Percentiles rank a stretch among this genome's conserved stretches.
These are phyloP conservation scores for Phycomyces nitens DNA, from an alignment of 192 early-diverging fungal species.

Conservation along the genomic window DNA sequence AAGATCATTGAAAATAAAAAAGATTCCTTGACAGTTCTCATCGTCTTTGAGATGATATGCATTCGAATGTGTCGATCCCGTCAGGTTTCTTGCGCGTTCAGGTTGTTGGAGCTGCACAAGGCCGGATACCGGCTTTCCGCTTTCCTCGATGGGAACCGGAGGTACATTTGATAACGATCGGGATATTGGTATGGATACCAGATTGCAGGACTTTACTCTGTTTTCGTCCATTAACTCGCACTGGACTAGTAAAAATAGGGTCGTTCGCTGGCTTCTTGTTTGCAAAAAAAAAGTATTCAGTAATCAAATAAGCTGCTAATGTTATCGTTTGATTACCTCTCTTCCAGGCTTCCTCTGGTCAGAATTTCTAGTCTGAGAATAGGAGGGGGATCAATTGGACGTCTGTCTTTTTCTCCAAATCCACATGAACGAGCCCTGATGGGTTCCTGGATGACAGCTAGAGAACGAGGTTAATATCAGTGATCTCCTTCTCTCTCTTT, in stretches of 20 bases:
- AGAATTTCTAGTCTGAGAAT: slow-evolving; percentile 63
- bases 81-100: slow-evolving; percentile 50
- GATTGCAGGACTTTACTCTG: slow-evolving; percentile 44
- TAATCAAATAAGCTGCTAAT: too few relatives aligned
- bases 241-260: slow-evolving; percentile 54
- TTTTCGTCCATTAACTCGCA: slow-evolving; percentile 55
- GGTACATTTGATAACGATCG: slow-evolving; percentile 2
- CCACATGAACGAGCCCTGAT: slow-evolving; percentile 69
- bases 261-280: slow-evolving; percentile 52
- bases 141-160: background rate
- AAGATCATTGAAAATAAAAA: slow-evolving; percentile 71
- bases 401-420: slow-evolving; percentile 73
- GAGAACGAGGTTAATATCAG: too few relatives aligned
- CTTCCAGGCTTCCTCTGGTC: too few relatives aligned
- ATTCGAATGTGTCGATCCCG: slow-evolving; percentile 53
- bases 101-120: slow-evolving; percentile 19
- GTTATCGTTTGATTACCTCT: too few relatives aligned
- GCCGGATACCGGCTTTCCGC: too few relatives aligned
- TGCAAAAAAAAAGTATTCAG: too few relatives aligned
- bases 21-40: slow-evolving; percentile 57
- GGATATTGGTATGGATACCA: slow-evolving; percentile 45
- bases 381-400: slow-evolving; percentile 70
- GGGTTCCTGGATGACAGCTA: slow-evolving; percentile 60
- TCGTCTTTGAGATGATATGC: slow-evolving; percentile 45
- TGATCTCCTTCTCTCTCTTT: too few relatives aligned